Evolutionary conservation across 495 filamentous ascomycete species (phyloP), one percentile per base, ranked within the genome.

Genomic region (Hypoxylon cercidicola): DNA sequence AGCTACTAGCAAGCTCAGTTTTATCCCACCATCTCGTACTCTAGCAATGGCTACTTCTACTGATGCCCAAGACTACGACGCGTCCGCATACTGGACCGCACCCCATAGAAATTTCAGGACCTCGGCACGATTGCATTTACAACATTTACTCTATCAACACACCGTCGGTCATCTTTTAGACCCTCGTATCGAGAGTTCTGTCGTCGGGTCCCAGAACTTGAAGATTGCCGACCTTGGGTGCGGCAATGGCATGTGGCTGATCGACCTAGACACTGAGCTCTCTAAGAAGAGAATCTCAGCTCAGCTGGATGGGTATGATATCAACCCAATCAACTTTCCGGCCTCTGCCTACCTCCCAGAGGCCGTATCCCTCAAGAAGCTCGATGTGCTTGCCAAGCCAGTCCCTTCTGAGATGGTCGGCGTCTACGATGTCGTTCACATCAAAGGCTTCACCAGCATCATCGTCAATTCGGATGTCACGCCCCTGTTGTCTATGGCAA

Each of bases 371-470:
- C 49, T 72, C 10, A 13, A 55, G 2, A 50, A 32, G 18, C 49
- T 65, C 2, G 53, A 70, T 48, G 32, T 70, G 3, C 35, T 62
- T 13, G 28, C 39, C 4, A 32, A 55, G 21, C 49, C 50, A 0
- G 12, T 69, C 13, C 66, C 62, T 15, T 51, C 39, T 25, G 45
- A 62, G 9, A 20, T 70, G 16, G 25, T 61, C 9, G 66, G 50
- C 4, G 51, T 43, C 20, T 70, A 61, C 45, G 69, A 72, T 39
- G 44, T 72, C 13, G 62, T 72, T n/a, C 69, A 72, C 11, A 32
- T 69, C 2, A 55, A 49, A 6, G 32, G 47, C 16, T 62, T 72
- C 13, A 19, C 37, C 11, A 39, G 44, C 15, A 53, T 69, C n/a
- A 34, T 69, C 15, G 18, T 56, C 11, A 40, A 72, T n/a, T 28